Percentiles rank a stretch among this genome's conserved stretches.
phyloP scores from a whole-genome alignment of 1,139 yeast genomes.

The Geotrichum aggregatum region DNA sequence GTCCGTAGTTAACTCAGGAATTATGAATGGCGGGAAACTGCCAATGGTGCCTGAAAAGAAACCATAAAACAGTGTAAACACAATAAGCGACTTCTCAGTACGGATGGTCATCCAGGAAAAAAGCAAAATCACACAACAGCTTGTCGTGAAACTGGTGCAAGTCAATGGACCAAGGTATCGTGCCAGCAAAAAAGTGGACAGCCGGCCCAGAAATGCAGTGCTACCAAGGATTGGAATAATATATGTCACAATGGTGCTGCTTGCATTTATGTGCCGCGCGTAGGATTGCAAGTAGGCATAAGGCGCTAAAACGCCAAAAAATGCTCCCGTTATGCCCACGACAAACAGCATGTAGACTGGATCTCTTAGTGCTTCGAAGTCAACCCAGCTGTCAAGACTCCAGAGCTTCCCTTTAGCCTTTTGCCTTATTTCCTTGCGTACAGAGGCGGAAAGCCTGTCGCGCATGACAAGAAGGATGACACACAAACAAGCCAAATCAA shows the following conservation, averaged over 20 bases:
- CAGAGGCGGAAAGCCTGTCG: conserved; percentile 12
- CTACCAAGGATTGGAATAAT: conserved; percentile 14
- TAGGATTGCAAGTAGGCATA: conserved; percentile 15
- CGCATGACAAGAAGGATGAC: conserved; percentile 13
- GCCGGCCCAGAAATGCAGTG: conserved; percentile 9
- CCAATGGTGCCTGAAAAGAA: conserved; percentile 46
- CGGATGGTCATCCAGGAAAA: conserved; percentile 5
- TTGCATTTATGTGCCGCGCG: conserved; percentile 5
- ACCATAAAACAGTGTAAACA: conserved; percentile 40
- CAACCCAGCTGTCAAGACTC: conserved; percentile 11
- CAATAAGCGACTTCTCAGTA: conserved; percentile 5
- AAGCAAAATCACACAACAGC: background rate
- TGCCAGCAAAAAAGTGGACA: conserved; percentile 11
- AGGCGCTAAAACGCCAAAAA: conserved; percentile 14
- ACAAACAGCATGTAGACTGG: conserved; percentile 18
- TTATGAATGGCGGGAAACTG: conserved; percentile 43
- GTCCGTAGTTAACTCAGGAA: conserved; percentile 51
- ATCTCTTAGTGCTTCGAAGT: conserved; percentile 6
- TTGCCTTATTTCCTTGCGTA: conserved; percentile 6
- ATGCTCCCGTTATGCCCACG: conserved; percentile 8
- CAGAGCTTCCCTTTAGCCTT: conserved; percentile 11
- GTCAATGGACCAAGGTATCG: conserved; percentile 12
- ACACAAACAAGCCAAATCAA: conserved; percentile 12
- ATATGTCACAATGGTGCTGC: background rate
- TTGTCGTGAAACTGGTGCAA: conserved; percentile 2